A percentile compares a stretch with the other conserved stretches of the same genome.
phyloP scores from a whole-genome alignment of 1,284 basidiomycete species.

The Ganoderma sp. region DNA sequence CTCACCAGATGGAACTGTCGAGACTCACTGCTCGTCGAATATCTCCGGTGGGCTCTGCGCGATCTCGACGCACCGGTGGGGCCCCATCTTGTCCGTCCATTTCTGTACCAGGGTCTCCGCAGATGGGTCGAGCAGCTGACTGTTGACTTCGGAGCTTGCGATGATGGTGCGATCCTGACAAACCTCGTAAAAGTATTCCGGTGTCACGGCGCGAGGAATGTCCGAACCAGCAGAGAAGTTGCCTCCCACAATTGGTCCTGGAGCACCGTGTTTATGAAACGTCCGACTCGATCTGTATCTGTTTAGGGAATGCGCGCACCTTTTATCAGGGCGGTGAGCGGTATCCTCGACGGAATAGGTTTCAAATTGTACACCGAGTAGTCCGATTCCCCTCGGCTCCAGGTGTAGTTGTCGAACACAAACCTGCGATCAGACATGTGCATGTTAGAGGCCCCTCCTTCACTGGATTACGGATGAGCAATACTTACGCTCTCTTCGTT shows the following conservation, averaged over 20 bases:
- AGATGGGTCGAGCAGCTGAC: constrained; percentile 24
- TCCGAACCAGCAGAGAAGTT: constrained; percentile 40
- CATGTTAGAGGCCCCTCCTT: background rate
- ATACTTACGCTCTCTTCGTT: constrained; percentile 43
- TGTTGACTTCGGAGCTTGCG: constrained; percentile 37
- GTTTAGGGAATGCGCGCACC: constrained; percentile 33
- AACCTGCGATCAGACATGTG: constrained; percentile 35
- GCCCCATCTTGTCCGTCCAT: constrained; percentile 28
- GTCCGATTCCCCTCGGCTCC: constrained; percentile 38
- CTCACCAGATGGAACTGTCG: background rate
- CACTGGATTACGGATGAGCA: constrained; percentile 10
- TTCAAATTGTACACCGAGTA: constrained; percentile 44
- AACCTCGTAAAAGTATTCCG: constrained; percentile 44
- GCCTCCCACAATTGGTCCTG: constrained; percentile 49
- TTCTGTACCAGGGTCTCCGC: constrained; percentile 27
- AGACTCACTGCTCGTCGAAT: constrained; percentile 29
- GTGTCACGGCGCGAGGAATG: constrained; percentile 45
- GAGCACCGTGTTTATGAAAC: background rate
- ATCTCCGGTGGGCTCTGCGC: constrained; percentile 23
- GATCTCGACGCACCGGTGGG: constrained; percentile 31
- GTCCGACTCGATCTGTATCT: constrained; percentile 32
- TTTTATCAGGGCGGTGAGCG: constrained; percentile 42
- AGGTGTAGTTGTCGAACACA: constrained; percentile 49
- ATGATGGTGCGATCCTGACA: constrained; percentile 45
- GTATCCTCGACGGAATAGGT: constrained; percentile 44